Conservation (phyloP, 2,329 filamentous ascomycete species). For the Colletotrichum musae region DNA sequence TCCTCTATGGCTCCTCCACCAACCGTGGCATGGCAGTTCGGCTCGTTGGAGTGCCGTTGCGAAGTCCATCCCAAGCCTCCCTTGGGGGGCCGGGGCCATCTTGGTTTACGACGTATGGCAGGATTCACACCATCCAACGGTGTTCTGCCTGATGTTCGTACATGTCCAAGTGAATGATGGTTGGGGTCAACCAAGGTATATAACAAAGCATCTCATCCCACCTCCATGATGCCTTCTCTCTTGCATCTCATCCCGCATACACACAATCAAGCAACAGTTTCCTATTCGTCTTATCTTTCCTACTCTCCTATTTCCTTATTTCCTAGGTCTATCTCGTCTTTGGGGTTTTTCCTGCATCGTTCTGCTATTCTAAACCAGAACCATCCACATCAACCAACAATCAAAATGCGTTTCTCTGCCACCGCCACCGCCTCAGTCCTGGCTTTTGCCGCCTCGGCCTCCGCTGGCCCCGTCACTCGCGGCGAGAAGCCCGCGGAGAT, state of each 20-base stretch:
- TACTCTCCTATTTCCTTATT: constrained; percentile 11
- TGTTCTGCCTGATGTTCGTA: neutral
- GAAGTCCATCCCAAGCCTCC: constrained; percentile 6
- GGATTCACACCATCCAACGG: constrained; percentile 2
- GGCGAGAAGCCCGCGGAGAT: constrained; percentile 35
- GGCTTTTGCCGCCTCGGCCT: constrained; percentile 54
- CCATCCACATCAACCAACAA: constrained; percentile 15
- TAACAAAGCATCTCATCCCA: constrained; percentile 15
- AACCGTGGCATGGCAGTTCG: constrained; percentile 15
- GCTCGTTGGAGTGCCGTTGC: neutral
- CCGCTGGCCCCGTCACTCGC: constrained; percentile 44
- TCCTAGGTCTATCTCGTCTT: constrained; percentile 8
- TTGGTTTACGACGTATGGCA: constrained; percentile 21
- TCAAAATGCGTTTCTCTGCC: constrained; percentile 51
- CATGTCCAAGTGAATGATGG: neutral
- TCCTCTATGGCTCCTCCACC: neutral
- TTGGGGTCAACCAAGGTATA: constrained; percentile 17
- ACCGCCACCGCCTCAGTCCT: constrained; percentile 54
- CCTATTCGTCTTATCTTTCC: neutral
- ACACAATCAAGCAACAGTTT: neutral
- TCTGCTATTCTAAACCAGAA: neutral
- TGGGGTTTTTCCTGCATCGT: neutral
- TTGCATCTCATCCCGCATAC: constrained; percentile 19
- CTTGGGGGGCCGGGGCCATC: constrained; percentile 13
- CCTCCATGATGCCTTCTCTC: constrained; percentile 4